Evolutionary conservation across 257 asterid genomes (phyloP).

Genomic region (Solanum sejunctum): DNA sequence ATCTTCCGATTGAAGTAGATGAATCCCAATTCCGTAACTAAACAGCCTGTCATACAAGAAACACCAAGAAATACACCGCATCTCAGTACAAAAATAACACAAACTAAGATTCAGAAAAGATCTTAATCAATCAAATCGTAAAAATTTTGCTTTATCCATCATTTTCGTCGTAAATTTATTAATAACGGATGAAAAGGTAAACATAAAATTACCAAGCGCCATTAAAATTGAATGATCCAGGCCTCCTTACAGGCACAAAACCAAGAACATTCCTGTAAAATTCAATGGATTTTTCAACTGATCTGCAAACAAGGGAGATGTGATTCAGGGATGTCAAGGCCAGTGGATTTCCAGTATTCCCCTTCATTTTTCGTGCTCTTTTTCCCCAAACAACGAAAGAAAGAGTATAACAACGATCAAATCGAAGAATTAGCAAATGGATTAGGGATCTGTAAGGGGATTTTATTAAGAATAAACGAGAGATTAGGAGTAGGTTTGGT

Average conservation of each 20-base stretch:
- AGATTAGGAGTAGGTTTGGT: background rate
- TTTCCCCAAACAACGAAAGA: background rate
- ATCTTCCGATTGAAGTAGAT: conserved; percentile 70
- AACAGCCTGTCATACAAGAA: conserved; percentile 45
- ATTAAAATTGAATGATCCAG: conserved; percentile 72
- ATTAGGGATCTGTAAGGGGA: background rate
- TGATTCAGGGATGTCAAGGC: conserved; percentile 78
- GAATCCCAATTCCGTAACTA: conserved; percentile 91
- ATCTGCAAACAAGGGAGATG: conserved; percentile 70
- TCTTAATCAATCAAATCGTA: background rate
- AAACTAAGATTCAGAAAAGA: background rate
- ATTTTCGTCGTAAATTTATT: background rate
- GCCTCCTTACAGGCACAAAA: conserved; percentile 74
- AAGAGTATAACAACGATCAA: background rate
- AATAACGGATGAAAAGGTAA: background rate
- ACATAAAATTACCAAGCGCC: conserved; percentile 66
- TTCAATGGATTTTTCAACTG: conserved; percentile 65
- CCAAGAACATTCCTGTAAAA: conserved; percentile 81
- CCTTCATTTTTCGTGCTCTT: conserved; percentile 33
- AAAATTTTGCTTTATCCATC: background rate
- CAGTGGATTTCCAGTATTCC: conserved; percentile 47
- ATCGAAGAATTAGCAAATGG: background rate
- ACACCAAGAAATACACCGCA: background rate
- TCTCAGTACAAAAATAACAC: background rate
- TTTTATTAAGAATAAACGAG: background rate